Conservation (phyloP, 129 eudicot genomes). For the Saussurea involucrata region DNA sequence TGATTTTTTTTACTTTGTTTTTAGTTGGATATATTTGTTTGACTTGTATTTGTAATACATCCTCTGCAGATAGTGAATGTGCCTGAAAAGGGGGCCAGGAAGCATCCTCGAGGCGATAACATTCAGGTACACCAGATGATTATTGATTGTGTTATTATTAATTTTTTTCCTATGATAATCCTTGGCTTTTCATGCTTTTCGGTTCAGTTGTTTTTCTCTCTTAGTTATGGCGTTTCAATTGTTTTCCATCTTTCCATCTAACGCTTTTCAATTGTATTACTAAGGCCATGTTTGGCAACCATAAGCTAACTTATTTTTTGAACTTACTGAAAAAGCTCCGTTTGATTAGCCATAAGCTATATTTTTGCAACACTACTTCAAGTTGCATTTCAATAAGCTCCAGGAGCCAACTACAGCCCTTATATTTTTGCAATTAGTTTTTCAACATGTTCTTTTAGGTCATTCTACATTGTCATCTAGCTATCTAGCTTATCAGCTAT, state of each 20-base stretch:
- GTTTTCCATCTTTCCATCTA: not conserved
- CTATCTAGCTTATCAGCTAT: not conserved
- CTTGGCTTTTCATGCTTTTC: not conserved
- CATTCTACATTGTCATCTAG: not conserved
- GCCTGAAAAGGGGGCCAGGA: conserved; percentile 90
- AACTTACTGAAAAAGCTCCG: not conserved
- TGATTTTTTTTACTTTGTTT: not conserved
- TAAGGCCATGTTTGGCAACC: not conserved
- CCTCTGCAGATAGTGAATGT: conserved; percentile 75
- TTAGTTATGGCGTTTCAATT: not conserved
- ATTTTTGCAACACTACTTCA: not conserved
- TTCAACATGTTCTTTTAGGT: not conserved
- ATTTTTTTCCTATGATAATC: not conserved
- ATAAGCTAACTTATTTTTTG: not conserved
- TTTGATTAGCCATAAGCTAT: not conserved
- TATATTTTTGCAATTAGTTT: not conserved
- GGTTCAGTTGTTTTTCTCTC: not conserved
- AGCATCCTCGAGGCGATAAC: conserved; percentile 91
- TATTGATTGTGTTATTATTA: not conserved
- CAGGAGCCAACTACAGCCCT: not conserved
- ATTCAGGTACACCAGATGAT: conserved; percentile 55
- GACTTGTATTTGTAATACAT: not conserved
- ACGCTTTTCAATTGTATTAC: not conserved
- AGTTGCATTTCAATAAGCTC: not conserved
- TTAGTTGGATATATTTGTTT: not conserved